Evolutionary conservation across 441 rosid species (phyloP).

Genomic region (Hypseocharis bilobata): DNA sequence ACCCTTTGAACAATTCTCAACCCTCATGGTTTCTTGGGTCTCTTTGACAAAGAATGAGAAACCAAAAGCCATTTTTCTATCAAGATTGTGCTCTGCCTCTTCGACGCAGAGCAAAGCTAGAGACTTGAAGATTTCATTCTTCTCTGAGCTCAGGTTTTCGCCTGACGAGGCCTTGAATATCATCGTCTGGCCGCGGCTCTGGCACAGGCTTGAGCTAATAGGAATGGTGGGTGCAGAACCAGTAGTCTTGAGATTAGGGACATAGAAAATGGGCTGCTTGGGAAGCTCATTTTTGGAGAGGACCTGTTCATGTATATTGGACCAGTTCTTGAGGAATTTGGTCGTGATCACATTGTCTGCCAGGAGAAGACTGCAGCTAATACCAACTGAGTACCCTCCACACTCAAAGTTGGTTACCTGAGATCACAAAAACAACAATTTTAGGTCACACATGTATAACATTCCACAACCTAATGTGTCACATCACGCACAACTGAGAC

Average conservation of each 20-base stretch:
- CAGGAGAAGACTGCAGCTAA: slow-evolving; percentile 60
- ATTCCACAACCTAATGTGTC: too few species aligned
- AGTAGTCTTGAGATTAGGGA: slow-evolving; percentile 31
- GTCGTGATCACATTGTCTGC: slow-evolving; percentile 41
- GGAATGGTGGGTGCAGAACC: neutral
- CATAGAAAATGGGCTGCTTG: slow-evolving; percentile 42
- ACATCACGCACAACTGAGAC: too few species aligned
- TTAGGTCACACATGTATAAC: too few species aligned
- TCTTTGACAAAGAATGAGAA: slow-evolving; percentile 40
- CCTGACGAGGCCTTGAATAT: slow-evolving; percentile 19
- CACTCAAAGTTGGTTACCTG: slow-evolving; percentile 71
- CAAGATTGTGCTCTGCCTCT: slow-evolving; percentile 26
- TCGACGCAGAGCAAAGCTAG: slow-evolving; percentile 27
- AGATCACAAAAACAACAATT: neutral
- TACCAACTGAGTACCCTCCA: slow-evolving; percentile 74
- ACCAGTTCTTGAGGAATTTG: slow-evolving; percentile 49
- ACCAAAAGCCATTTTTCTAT: slow-evolving; percentile 15
- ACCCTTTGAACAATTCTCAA: slow-evolving; percentile 28
- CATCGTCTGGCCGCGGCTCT: slow-evolving; percentile 26
- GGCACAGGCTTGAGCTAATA: slow-evolving; percentile 28
- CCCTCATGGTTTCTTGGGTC: slow-evolving; percentile 24
- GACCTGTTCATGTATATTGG: slow-evolving; percentile 37
- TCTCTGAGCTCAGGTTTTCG: neutral
- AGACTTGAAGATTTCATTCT: slow-evolving; percentile 17
- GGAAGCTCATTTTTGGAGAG: slow-evolving; percentile 19